Conservation (phyloP, 306 rosid genomes). For the Vigna hirtella region DNA sequence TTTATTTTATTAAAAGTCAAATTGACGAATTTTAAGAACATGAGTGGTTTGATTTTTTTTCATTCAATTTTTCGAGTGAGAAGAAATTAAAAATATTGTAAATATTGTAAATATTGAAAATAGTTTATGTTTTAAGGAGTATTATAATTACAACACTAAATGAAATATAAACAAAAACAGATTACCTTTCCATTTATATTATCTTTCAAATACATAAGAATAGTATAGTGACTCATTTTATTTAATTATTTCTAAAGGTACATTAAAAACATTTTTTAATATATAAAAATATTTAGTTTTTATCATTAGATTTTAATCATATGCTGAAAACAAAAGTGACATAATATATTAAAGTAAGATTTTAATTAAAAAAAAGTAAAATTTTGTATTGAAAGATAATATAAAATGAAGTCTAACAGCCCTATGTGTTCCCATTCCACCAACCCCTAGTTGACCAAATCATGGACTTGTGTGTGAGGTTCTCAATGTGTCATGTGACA, state of each 20-base stretch:
- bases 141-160: background rate
- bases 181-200: background rate
- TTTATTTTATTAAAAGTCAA: background rate
- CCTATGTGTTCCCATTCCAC: background rate
- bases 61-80: background rate
- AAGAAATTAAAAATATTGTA: too few species aligned
- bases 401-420: background rate
- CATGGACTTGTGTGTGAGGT: slow-evolving; percentile 21
- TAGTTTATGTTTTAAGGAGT: background rate
- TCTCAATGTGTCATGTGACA: slow-evolving; percentile 45
- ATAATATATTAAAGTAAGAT: background rate
- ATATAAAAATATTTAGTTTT: too few species aligned
- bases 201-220: background rate
- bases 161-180: background rate
- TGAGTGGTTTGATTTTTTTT: background rate
- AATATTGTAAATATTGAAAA: too few species aligned
- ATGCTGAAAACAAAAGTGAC: background rate
- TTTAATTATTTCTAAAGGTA: background rate
- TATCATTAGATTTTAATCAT: background rate
- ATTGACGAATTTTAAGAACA: background rate
- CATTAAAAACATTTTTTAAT: too few species aligned
- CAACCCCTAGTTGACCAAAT: slow-evolving; percentile 35
- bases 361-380: background rate
- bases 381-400: too few species aligned
- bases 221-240: background rate